Conservation (phyloP, 441 rosid species). For the Breynia disticha region DNA sequence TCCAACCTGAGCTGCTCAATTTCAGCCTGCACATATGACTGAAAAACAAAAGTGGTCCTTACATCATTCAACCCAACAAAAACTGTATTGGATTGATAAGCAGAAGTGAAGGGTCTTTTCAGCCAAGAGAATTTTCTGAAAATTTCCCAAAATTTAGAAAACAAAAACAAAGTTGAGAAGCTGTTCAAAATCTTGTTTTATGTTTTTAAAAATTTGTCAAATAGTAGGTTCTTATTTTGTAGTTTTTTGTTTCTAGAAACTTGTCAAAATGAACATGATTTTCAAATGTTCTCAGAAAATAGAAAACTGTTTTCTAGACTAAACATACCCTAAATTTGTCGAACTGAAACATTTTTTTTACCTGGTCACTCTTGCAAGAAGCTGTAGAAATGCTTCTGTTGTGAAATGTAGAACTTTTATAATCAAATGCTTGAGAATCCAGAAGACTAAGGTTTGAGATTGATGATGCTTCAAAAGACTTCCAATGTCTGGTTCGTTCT, state of each 20-base stretch:
- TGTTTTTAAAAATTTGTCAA: too few species aligned
- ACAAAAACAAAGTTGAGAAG: too few species aligned
- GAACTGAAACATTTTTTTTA: constrained; percentile 13
- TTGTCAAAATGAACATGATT: too few species aligned
- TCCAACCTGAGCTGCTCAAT: constrained; percentile 56
- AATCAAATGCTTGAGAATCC: constrained; percentile 23
- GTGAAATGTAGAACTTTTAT: constrained; percentile 17
- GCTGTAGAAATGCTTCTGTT: constrained; percentile 16
- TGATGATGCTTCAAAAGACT: constrained; percentile 24
- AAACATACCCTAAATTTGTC: too few species aligned
- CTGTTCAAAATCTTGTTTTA: too few species aligned
- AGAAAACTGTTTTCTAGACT: too few species aligned
- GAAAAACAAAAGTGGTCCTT: constrained; percentile 6
- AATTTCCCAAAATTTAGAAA: too few species aligned
- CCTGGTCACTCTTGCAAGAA: constrained; percentile 35
- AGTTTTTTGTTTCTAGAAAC: too few species aligned
- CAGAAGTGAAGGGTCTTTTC: too few species aligned
- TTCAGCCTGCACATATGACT: constrained; percentile 48
- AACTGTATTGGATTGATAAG: not conserved
- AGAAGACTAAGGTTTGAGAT: constrained; percentile 24
- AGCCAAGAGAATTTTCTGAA: too few species aligned
- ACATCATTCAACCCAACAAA: constrained; percentile 4
- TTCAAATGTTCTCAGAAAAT: too few species aligned
- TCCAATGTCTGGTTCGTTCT: constrained; percentile 22
- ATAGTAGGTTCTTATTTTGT: too few species aligned